These are phyloP conservation scores for Microsporum audouinii DNA, from an alignment of 2,329 filamentous ascomycete genomes.

Conservation along the genomic window DNA sequence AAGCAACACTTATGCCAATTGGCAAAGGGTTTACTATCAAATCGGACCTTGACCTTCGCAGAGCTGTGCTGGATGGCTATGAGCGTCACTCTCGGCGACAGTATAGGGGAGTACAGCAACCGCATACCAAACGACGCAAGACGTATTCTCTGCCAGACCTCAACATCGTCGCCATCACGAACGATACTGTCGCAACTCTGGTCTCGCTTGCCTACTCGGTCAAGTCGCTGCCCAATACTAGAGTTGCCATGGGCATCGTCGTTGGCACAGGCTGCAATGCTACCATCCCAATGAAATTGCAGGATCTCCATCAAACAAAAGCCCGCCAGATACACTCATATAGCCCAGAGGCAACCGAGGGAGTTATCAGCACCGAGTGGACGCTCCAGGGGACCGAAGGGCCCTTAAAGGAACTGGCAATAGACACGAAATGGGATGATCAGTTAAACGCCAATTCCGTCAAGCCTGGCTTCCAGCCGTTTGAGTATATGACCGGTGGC, in stretches of 20 bases:
- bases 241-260: slow-evolving; percentile 63
- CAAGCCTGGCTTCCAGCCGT: slow-evolving; percentile 59
- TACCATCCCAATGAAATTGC: slow-evolving; percentile 56
- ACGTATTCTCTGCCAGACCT: slow-evolving; percentile 46
- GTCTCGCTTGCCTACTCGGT: slow-evolving; percentile 64
- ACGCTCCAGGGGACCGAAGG: slow-evolving; percentile 58
- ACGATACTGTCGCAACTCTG: slow-evolving; percentile 65
- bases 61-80: slow-evolving; percentile 26
- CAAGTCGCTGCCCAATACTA: slow-evolving; percentile 44
- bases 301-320: slow-evolving; percentile 51
- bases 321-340: slow-evolving; percentile 36
- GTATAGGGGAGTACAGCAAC: slow-evolving; percentile 14
- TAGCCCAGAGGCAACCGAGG: slow-evolving; percentile 41
- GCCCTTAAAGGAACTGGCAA: slow-evolving; percentile 48
- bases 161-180: slow-evolving; percentile 59
- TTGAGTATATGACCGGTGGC: slow-evolving; percentile 69
- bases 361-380: slow-evolving; percentile 71
- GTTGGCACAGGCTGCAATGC: slow-evolving; percentile 69
- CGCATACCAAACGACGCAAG: slow-evolving; percentile 21
- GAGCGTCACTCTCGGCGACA: slow-evolving; percentile 32
- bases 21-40: slow-evolving; percentile 40
- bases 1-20: slow-evolving; percentile 42
- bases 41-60: slow-evolving; percentile 25
- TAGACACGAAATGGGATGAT: slow-evolving; percentile 58
- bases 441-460: slow-evolving; percentile 53